Evolutionary conservation across 2,329 filamentous ascomycete species (phyloP).

Genomic region (Pestalotiopsis sp.): DNA sequence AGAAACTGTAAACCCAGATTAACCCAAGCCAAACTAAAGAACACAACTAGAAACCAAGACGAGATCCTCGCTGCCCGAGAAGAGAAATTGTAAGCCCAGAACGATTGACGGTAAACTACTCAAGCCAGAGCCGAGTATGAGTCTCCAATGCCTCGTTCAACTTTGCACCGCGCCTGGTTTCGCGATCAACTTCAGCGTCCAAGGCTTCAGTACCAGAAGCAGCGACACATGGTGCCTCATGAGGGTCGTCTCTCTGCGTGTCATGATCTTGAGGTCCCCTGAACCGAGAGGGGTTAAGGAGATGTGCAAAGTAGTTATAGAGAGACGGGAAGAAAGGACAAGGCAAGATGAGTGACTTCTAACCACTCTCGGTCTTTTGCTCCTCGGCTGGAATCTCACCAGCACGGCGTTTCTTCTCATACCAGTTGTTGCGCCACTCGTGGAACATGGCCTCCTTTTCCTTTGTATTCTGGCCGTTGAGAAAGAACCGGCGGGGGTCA

Average conservation of each 20-base stretch:
- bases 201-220: not conserved
- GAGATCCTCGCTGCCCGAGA: not conserved
- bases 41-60: not conserved
- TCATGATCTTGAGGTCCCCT: not conserved
- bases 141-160: not conserved
- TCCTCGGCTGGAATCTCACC: not conserved
- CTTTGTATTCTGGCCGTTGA: not conserved
- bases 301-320: not conserved
- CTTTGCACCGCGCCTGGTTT: not conserved
- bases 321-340: not conserved
- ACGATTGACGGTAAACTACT: not conserved
- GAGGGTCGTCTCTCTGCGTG: not conserved
- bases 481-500: constrained; percentile 4
- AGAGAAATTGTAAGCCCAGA: not conserved
- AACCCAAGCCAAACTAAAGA: not conserved
- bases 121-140: not conserved
- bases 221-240: not conserved
- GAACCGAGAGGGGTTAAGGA: not conserved
- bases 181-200: not conserved
- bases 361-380: not conserved
- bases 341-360: not conserved
- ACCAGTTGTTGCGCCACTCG: constrained; percentile 12
- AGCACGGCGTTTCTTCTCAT: not conserved
- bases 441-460: not conserved
- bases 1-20: not conserved